Conservation (phyloP, 495 filamentous ascomycete species). For the Penicillium longicatenatum region DNA sequence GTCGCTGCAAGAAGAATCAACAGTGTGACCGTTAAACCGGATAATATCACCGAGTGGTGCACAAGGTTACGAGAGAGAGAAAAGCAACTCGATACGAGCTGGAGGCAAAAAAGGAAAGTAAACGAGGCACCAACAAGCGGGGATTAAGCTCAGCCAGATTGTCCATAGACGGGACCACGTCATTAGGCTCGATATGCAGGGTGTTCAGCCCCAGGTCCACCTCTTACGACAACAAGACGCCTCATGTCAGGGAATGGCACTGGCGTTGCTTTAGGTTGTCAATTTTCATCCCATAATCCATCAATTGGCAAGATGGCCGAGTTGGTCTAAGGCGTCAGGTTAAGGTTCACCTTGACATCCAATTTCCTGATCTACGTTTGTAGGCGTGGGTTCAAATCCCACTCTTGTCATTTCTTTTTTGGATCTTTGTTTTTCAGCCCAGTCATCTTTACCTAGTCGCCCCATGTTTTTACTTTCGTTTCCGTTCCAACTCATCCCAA, state of each 20-base stretch:
- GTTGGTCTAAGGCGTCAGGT: slow-evolving; percentile 44
- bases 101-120: neutral
- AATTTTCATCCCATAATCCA: too few species aligned
- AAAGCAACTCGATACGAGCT: neutral
- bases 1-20: neutral
- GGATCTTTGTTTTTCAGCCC: neutral
- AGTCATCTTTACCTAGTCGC: neutral
- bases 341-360: slow-evolving; percentile 36
- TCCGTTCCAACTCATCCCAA: neutral
- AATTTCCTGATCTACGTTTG: slow-evolving; percentile 33
- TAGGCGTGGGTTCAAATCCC: slow-evolving; percentile 43
- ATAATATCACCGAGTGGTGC: neutral
- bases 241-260: neutral
- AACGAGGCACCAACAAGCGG: neutral
- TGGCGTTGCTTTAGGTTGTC: too few species aligned
- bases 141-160: slow-evolving; percentile 12
- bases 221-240: neutral
- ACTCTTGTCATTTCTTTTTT: slow-evolving; percentile 36
- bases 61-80: neutral
- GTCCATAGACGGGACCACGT: slow-evolving; percentile 6
- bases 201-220: slow-evolving; percentile 10
- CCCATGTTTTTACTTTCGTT: neutral
- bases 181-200: slow-evolving; percentile 13
- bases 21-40: neutral
- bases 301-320: slow-evolving; percentile 38